Evolutionary conservation across 2,329 filamentous ascomycete genomes (phyloP), one percentile per base, ranked within the genome.

Genomic region (Fusarium sp.): DNA sequence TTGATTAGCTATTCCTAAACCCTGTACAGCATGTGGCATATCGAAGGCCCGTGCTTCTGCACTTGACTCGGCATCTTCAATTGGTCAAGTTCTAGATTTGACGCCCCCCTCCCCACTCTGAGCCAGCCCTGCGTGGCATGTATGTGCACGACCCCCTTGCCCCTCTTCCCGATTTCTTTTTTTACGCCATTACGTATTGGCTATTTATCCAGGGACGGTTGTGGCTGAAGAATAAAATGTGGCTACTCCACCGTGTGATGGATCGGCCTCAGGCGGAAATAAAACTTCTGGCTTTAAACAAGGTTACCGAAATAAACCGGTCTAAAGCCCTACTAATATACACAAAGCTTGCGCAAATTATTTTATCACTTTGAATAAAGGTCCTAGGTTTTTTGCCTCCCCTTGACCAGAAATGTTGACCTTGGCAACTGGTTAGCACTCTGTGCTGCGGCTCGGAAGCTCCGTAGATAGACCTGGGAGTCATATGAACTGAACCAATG

Each of bases 21-120:
- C 78, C 73, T 80, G 78, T 70, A 68, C 68, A 68, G 79, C 78
- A 80, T 80, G 78, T 80, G 78, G 78, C 73, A 70, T 69, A 54
- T 36, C 26, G 41, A 36, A 61, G 66, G 61, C 59, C 72, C 61
- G 76, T 78, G 77, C 78, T 75, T 69, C 36, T n/a, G 30, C 14
- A 42, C 30, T 38, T 33, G 20, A 20, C 13, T 42, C 2, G 10
- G 20, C 18, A 28, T 22, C 15, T 24, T 20, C 22, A 12, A 65
- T 69, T 69, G 66, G 65, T 16, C 42, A 28, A 42, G 11, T 14
- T 8, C 4, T 7, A 53, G 11, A 33, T 14, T 28, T 14, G 16
- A 26, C 31, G 24, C 22, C 39, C 48, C 48, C 59, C 48, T 50
- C 64, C 30, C 65, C 58, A 41, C 65, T 51, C 31, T 22, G 18